Evolutionary conservation across 1,284 basidiomycete genomes (phyloP).

Genomic region (Prillingera fragicola): DNA sequence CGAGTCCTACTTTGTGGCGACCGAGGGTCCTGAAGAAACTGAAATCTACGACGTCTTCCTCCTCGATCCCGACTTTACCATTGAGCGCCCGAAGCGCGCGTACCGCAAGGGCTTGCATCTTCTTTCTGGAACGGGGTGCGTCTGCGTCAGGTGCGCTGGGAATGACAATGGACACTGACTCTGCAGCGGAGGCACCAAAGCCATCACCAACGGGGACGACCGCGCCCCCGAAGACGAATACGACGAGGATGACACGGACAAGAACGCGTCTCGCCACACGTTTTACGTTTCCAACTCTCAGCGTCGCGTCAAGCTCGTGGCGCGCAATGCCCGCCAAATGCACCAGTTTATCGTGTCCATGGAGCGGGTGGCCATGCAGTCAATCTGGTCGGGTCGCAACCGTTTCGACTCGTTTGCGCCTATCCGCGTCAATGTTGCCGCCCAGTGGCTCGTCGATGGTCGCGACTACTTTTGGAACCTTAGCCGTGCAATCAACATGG

Average conservation of each 20-base stretch:
- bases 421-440: slow-evolving; percentile 83
- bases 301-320: slow-evolving; percentile 77
- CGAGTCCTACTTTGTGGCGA: slow-evolving; percentile 84
- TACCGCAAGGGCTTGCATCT: slow-evolving; percentile 42
- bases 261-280: slow-evolving; percentile 61
- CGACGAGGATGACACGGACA: slow-evolving; percentile 29
- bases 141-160: no score
- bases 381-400: slow-evolving; percentile 74
- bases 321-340: slow-evolving; percentile 93
- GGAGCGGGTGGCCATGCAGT: slow-evolving; percentile 71
- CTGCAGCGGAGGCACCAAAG: slow-evolving; percentile 8
- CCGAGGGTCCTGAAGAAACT: slow-evolving; percentile 78
- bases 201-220: slow-evolving; percentile 12
- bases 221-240: slow-evolving; percentile 1
- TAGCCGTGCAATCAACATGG: slow-evolving; percentile 85
- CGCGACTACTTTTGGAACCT: slow-evolving; percentile 97
- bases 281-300: slow-evolving; percentile 93
- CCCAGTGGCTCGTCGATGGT: slow-evolving; percentile 99
- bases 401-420: slow-evolving; percentile 93
- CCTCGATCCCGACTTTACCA: slow-evolving; percentile 81
- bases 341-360: slow-evolving; percentile 93
- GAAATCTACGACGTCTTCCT: slow-evolving; percentile 90
- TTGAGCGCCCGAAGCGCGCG: slow-evolving; percentile 56
- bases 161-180: background rate
- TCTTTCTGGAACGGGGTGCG: slow-evolving; percentile 23